Evolutionary conservation across 2,329 filamentous ascomycete species (phyloP), one percentile per base, ranked within the genome.

Genomic region (Blumeria hordei): DNA sequence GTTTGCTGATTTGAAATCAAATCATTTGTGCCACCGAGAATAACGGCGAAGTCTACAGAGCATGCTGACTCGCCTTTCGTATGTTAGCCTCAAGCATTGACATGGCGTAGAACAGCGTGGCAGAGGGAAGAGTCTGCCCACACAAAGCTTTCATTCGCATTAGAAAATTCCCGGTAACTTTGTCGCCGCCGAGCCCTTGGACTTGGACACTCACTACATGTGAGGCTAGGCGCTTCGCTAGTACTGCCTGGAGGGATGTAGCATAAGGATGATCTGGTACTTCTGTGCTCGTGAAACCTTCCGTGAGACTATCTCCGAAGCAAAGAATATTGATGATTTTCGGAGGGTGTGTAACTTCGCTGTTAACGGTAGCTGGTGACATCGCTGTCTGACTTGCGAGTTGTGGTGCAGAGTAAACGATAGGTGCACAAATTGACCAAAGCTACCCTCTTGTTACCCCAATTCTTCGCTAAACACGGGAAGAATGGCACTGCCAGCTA

Each of bases 11-110:
- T 62, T 57, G 68, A 68, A 21, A 65, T 72, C 5, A 83, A 64
- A 59, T 83, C 79, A 61, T 83, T 83, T 52, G 79, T 82, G 2
- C 79, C 80, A 8, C 76, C 79, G 1, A 83, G 70, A 4, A 82
- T 65, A 35, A 83, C 72, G 12, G 75, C 72, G 76, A 78, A 83
- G 68, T 81, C 75, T 63, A 64, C 9, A 62, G 60, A 5, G 12
- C 8, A n/a, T 28, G 21, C 5, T 58, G 10, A 12, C 55, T 60
- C 58, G 55, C 60, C 39, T 39, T 60, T 60, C 61, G 35, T 14
- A 16, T 32, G 2, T 53, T 45, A 49, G 33, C 44, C 10, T 6
- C 34, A 21, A 10, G n/a, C 37, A 16, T 4, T 2, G 6, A 16
- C 12, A 37, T 16, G 16, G 21, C 12, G 16, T 3, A 34, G n/a